These are phyloP conservation scores for Malassezia furfur DNA, from an alignment of 1,284 basidiomycete genomes.

Conservation along the genomic window DNA sequence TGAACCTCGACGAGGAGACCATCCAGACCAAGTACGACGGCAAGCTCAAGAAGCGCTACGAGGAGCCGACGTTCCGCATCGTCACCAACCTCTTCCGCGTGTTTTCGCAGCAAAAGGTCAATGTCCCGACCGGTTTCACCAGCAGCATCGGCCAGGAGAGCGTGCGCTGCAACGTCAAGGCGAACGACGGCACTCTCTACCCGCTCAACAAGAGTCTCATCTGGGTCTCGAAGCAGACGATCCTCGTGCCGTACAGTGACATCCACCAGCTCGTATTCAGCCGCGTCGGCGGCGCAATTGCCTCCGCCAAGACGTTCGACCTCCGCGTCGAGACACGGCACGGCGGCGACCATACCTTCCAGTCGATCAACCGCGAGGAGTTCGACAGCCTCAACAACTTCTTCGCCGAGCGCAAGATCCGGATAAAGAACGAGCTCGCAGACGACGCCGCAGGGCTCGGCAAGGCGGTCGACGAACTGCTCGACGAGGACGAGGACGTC, in stretches of 20 bases:
- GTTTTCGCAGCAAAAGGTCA: conserved; percentile 81
- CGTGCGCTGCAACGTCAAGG: conserved; percentile 94
- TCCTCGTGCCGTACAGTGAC: conserved; percentile 80
- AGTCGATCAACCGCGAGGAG: conserved; percentile 90
- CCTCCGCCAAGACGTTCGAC: conserved; percentile 87
- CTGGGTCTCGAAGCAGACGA: conserved; percentile 94
- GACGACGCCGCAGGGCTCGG: conserved; percentile 55
- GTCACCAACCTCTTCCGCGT: conserved; percentile 89
- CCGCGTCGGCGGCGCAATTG: conserved; percentile 77
- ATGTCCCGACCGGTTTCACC: conserved; percentile 51
- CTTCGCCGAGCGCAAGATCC: conserved; percentile 79
- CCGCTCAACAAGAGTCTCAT: conserved; percentile 95
- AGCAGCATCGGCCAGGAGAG: conserved; percentile 53
- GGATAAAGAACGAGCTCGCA: conserved; percentile 92
- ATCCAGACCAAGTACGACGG: conserved; percentile 57
- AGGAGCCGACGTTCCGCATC: conserved; percentile 87
- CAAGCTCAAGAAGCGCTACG: conserved; percentile 78
- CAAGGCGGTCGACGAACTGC: conserved; percentile 58
- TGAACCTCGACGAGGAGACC: conserved; percentile 69
- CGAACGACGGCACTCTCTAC: conserved; percentile 91
- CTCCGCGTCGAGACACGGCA: conserved; percentile 76
- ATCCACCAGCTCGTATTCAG: conserved; percentile 88
- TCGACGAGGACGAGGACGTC: conserved; percentile 61
- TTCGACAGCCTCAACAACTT: conserved; percentile 75
- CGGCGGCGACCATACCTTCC: conserved; percentile 61